phyloP scores from a whole-genome alignment of 371 early-diverging fungal genomes.

The Saksenaea oblongispora region DNA sequence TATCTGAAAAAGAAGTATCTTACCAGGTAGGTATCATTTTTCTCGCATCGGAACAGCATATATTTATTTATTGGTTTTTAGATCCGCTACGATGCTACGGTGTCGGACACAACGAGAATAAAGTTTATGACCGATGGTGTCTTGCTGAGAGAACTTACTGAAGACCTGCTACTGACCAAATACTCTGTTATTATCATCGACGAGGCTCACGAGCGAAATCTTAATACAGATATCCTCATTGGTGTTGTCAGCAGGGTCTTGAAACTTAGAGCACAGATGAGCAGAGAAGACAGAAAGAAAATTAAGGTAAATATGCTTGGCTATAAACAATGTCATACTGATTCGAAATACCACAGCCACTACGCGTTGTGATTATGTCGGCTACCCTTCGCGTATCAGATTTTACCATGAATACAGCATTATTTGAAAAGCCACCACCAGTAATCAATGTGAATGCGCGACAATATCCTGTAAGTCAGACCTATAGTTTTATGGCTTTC shows the following conservation, averaged over 20 bases:
- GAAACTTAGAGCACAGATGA: conserved; percentile 63
- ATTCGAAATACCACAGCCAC: conserved; percentile 52
- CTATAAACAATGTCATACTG: no score
- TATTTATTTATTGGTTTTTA: conserved; percentile 56
- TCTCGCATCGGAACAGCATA: conserved; percentile 31
- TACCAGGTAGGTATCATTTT: conserved; percentile 40
- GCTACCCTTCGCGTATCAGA: conserved; percentile 96
- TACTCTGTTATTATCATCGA: conserved; percentile 98
- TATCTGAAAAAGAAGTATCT: conserved; percentile 58
- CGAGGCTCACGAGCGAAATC: conserved; percentile 99
- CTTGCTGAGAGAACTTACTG: conserved; percentile 89
- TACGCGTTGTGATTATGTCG: conserved; percentile 98
- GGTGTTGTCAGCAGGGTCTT: conserved; percentile 90
- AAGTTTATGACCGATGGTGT: conserved; percentile 99
- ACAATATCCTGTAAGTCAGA: conserved; percentile 71
- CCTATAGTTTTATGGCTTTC: background rate
- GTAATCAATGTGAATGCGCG: conserved; percentile 95
- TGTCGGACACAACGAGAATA: conserved; percentile 78
- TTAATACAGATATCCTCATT: conserved; percentile 98
- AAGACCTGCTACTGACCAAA: conserved; percentile 85
- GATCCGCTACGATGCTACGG: conserved; percentile 93
- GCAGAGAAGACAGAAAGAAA: conserved; percentile 54
- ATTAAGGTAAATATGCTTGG: conserved; percentile 43
- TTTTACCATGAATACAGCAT: conserved; percentile 81
- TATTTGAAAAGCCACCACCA: conserved; percentile 78